Evolutionary conservation across 768 basidiomycete species (phyloP), one percentile per base, ranked within the genome.

Genomic region (Agrocybe praecox): DNA sequence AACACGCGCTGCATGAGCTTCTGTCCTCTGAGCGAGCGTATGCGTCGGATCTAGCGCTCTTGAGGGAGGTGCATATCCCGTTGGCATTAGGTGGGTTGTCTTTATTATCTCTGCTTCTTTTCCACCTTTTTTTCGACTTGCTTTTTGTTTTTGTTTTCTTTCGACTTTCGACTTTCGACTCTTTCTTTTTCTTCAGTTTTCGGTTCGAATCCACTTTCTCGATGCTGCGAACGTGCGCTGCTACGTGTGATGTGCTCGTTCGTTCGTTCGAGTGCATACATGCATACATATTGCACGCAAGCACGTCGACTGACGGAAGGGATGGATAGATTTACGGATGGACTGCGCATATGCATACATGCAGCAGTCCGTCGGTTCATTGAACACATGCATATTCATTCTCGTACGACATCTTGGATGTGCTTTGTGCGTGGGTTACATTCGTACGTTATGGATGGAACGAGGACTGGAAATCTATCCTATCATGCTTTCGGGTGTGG

Each of bases 11-110:
- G 19, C 81, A 84, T 49, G 92, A 94, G 61, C 72, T 94, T 23
- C 79, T 94, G 45, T 84, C 87, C 11, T 90, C 89, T 19, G 92
- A 94, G 66, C 78, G 89, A 23, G 88, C 89, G 1, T 93, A 93
- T 70, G 87, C 92, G 12, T 86, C 85, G n/a, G 92, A 94, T 76
- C 77, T 94, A 23, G 87, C 87, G 15, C 76, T 93, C 52, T 85
- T 94, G 59, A 80, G 87, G 52, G 87, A 90, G 58, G 80, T 93
- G 22, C 87, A 94, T 62, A 86, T 93, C 40, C 90, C 90, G 6
- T 72, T 92, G 51, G 92, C 91, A 46, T 75, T 88, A 64, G 91
- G 92, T 84, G 73, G 59, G 81, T 4, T 24, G 48, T 52, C 65
- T n/a, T 62, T 69, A 18, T 43, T 44, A 19, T 14, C 40, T 24